phyloP scores from a whole-genome alignment of 2,329 filamentous ascomycete genomes.

The Ilyonectria destructans region DNA sequence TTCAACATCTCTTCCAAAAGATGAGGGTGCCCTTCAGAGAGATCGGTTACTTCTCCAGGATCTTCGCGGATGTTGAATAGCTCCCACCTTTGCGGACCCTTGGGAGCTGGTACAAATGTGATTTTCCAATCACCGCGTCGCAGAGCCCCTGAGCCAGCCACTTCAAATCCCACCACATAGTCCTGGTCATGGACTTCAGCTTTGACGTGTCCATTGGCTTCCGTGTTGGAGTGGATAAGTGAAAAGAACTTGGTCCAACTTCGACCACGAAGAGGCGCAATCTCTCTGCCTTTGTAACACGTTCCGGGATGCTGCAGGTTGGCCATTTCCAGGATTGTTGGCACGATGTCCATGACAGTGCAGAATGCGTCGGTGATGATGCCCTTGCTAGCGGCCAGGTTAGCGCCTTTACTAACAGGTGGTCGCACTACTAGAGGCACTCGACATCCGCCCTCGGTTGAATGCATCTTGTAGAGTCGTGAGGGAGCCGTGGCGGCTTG shows the following conservation, averaged over 20 bases:
- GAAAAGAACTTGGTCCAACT: constrained; percentile 31
- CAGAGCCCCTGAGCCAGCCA: constrained; percentile 67
- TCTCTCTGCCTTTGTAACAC: constrained; percentile 16
- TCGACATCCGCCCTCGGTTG: constrained; percentile 65
- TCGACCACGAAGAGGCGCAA: constrained; percentile 26
- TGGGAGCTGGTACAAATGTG: constrained; percentile 69
- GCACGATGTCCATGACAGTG: too few species aligned
- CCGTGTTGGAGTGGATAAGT: not conserved
- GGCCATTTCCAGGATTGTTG: too few species aligned
- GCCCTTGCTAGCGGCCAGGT: too few species aligned
- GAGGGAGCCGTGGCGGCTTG: constrained; percentile 57
- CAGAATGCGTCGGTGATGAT: too few species aligned
- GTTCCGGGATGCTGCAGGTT: too few species aligned
- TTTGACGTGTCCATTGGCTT: not conserved
- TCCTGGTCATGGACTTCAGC: constrained; percentile 50
- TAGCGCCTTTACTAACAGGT: too few species aligned
- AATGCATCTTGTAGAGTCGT: constrained; percentile 57
- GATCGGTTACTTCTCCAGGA: constrained; percentile 67
- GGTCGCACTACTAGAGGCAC: constrained; percentile 64
- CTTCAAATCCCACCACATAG: constrained; percentile 70
- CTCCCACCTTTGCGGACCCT: constrained; percentile 68
- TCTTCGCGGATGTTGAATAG: constrained; percentile 69
- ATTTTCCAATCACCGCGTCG: constrained; percentile 72
- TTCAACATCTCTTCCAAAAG: constrained; percentile 51
- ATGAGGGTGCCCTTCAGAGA: constrained; percentile 59